Base-by-base conservation (phyloP, 768 basidiomycete species). In the Scleroderma bovista region DNA sequence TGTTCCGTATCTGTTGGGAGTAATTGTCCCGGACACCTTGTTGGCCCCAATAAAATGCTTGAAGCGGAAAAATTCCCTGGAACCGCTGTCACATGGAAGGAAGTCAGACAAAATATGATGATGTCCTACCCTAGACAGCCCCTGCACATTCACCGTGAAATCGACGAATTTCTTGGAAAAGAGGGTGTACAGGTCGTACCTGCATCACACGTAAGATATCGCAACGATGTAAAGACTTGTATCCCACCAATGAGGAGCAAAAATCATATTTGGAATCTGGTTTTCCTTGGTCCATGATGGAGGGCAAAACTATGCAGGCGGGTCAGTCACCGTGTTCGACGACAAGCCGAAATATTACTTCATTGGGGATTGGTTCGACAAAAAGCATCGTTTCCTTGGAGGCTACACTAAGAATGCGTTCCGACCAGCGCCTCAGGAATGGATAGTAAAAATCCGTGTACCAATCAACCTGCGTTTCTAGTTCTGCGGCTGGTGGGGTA, bases 71-170 rank as follows among this genome's bases (percentile, higher is more conserved):
- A 81, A 88, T 86, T 32, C 94, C 93, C 93, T 95, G 11, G 50
- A 10, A 37, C 46, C 34, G 12, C 24, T 40, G 42, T 64, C 17
- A 67, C 43, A 4, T 6, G 45, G 15, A 49, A 32, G 31, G 3
- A 29, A 1, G 23, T 37, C 20, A 12, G 10, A 5, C 8, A 12
- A 23, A 42, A 23, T 52, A 17, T 13, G 19, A 9, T 29, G 34
- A 24, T 9, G 32, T 66, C 78, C 37, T 60, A 94, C 93, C 66
- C 88, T 73, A 0, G 95, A 87, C 13, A 97, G 68, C 1, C 88
- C 93, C 71, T 97, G 95, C 0, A 98, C 93, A 61, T 98, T 95
- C 38, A 92, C 88, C 0, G 83, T 83, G 66, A 97, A 88, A 59
- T 88, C 79, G 0, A 88, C 84, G 54, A 91, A 91, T 2, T 79